A percentile compares a stretch with the other conserved stretches of the same genome.
Conservation (phyloP, 2,329 filamentous ascomycete species). For the Penicillium sp. region DNA sequence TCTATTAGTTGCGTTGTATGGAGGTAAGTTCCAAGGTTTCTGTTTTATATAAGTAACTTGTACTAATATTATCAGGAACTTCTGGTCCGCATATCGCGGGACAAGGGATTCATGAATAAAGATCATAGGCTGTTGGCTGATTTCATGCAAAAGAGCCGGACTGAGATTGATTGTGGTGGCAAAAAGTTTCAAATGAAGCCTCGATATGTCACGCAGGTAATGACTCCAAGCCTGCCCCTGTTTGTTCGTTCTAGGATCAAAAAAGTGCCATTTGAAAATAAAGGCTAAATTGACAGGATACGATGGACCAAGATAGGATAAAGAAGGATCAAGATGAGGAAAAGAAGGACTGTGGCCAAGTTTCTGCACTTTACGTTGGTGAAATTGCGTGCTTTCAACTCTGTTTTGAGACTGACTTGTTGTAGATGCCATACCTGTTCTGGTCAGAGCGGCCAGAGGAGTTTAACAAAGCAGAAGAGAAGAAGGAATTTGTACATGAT, state of each 20-base stretch:
- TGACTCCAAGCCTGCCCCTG: not conserved
- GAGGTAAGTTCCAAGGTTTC: not conserved
- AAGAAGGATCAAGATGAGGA: no score
- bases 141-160: constrained; percentile 10
- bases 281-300: not conserved
- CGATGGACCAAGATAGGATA: not conserved
- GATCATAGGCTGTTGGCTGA: constrained; percentile 9
- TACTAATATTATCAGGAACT: not conserved
- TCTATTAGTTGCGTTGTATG: not conserved
- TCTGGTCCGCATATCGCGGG: not conserved
- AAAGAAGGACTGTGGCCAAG: not conserved
- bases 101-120: not conserved
- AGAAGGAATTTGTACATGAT: constrained; percentile 1
- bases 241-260: not conserved
- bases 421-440: not conserved
- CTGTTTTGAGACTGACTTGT: not conserved
- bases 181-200: constrained; percentile 15
- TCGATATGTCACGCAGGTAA: constrained; percentile 2
- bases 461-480: not conserved
- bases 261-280: not conserved
- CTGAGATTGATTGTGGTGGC: constrained; percentile 9
- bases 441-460: not conserved
- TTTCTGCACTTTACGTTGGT: not conserved
- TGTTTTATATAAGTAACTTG: not conserved
- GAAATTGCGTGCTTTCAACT: not conserved